Evolutionary conservation across 257 asterid species (phyloP), one percentile per base, ranked within the genome.

Genomic region (Ligustrum vulgare): DNA sequence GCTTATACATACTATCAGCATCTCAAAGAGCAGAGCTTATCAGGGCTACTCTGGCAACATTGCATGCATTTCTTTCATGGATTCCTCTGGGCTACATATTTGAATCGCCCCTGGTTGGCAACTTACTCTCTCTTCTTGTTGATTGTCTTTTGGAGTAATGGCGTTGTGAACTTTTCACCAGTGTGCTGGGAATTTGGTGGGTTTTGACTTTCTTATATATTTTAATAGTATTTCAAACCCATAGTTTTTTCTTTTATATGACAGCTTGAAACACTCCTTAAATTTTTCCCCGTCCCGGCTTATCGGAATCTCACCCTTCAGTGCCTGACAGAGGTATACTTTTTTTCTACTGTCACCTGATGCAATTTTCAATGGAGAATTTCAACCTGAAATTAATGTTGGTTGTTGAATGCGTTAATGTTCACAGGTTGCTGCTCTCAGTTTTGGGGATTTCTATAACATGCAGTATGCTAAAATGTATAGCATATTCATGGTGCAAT

Each of bases 51-150:
- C 81, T 95, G 78, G 96, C 93, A 62, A 95, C 99, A 20, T 73
- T 95, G 81, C 99, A 95, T 78, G 99, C 98, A 64, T 95, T 95
- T 75, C 97, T 95, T 74, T 93, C 98, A 23, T 95, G 99, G 99
- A 95, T 95, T 80, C 99, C 99, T 4, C 86, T 95, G 72, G 99
- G 99, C 82, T 95, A 95, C 80, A 95, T 95, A 72, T 95, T 95
- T 83, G 98, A 93, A 82, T 95, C 99, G 28, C 90, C 99, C 5
- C 85, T 95, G 99, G 99, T 95, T 79, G 75, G 96, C 82, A 78
- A 62, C 81, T 36, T 71, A 60, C 76, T 77, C 51, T 70, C 77
- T 74, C 62, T 80, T 73, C 70, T 72, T 63, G 37, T 82, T 71
- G 2, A 64, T 78, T 78, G 36, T 65, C 75, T 58, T 71, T 22